Evolutionary conservation across 2,329 filamentous ascomycete genomes (phyloP).

Genomic region (Monosporascus sp.): DNA sequence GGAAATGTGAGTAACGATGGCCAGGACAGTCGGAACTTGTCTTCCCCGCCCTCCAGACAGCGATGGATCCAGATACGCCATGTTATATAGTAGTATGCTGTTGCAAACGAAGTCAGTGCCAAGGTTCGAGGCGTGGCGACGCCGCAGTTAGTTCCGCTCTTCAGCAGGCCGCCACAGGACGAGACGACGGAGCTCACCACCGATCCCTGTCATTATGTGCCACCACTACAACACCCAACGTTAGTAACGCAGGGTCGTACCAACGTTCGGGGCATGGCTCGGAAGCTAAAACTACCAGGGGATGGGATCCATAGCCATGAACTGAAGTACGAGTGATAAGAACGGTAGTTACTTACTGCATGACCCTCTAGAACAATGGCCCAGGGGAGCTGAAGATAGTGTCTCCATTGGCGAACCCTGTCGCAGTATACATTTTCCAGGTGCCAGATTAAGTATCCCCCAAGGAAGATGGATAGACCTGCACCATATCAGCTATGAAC

Average conservation of each 20-base stretch:
- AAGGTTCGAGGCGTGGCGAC: neutral
- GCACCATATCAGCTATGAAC: slow-evolving; percentile 13
- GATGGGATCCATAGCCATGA: too few relatives aligned
- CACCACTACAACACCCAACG: slow-evolving; percentile 35
- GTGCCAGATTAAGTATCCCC: slow-evolving; percentile 72
- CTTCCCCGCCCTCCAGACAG: slow-evolving; percentile 66
- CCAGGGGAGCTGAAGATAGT: slow-evolving; percentile 70
- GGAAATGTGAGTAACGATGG: slow-evolving; percentile 51
- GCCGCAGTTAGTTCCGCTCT: neutral
- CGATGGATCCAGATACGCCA: slow-evolving; percentile 81
- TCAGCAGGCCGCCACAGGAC: neutral
- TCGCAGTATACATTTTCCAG: slow-evolving; percentile 74
- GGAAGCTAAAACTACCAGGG: too few relatives aligned
- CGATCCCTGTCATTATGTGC: slow-evolving; percentile 76
- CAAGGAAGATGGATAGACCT: slow-evolving; percentile 66
- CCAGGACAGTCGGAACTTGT: slow-evolving; percentile 69
- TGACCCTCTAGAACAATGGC: slow-evolving; percentile 61
- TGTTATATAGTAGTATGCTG: slow-evolving; percentile 74
- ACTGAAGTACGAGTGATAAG: neutral
- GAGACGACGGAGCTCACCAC: slow-evolving; percentile 28
- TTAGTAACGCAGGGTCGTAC: neutral
- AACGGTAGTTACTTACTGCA: slow-evolving; percentile 58
- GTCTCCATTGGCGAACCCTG: slow-evolving; percentile 58
- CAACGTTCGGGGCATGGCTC: too few relatives aligned
- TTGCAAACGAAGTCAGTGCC: neutral